Evolutionary conservation across 371 early-diverging fungal species (phyloP).

Genomic region (Lichtheimia hyalospora): DNA sequence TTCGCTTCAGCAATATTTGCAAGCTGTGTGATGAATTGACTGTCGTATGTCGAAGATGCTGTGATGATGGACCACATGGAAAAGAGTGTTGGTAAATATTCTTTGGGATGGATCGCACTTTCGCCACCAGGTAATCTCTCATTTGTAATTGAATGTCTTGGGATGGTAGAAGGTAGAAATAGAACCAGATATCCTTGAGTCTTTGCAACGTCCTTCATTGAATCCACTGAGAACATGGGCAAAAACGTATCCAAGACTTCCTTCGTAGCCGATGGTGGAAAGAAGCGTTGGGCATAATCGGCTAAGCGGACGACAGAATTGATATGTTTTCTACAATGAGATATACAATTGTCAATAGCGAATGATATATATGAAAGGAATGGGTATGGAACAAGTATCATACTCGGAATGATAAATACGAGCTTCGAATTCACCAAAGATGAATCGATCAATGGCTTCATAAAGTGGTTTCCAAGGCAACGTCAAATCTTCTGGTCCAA

Average conservation of each 20-base stretch:
- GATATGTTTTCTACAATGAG: slow-evolving; percentile 31
- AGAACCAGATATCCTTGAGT: slow-evolving; percentile 60
- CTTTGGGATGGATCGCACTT: slow-evolving; percentile 42
- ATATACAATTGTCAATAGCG: not conserved
- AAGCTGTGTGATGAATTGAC: slow-evolving; percentile 66
- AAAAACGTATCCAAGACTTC: slow-evolving; percentile 78
- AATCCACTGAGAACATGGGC: slow-evolving; percentile 64
- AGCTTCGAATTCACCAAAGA: slow-evolving; percentile 27
- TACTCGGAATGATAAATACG: not conserved
- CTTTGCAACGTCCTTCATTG: slow-evolving; percentile 48
- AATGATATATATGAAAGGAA: not conserved
- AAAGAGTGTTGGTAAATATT: slow-evolving; percentile 82
- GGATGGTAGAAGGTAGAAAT: slow-evolving; percentile 57
- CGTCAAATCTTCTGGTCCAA: slow-evolving; percentile 57
- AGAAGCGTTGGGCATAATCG: slow-evolving; percentile 57
- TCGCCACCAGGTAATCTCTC: slow-evolving; percentile 9
- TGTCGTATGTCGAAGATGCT: slow-evolving; percentile 57
- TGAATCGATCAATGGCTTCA: slow-evolving; percentile 49
- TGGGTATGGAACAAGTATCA: not conserved
- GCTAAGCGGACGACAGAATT: slow-evolving; percentile 27
- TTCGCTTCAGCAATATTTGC: slow-evolving; percentile 70
- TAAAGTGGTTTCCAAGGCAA: slow-evolving; percentile 80
- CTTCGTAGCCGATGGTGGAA: slow-evolving; percentile 58
- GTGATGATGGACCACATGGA: slow-evolving; percentile 76
- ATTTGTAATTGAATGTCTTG: slow-evolving; percentile 32